phyloP scores from a whole-genome alignment of 768 basidiomycete genomes.

The Suillus discolor region DNA sequence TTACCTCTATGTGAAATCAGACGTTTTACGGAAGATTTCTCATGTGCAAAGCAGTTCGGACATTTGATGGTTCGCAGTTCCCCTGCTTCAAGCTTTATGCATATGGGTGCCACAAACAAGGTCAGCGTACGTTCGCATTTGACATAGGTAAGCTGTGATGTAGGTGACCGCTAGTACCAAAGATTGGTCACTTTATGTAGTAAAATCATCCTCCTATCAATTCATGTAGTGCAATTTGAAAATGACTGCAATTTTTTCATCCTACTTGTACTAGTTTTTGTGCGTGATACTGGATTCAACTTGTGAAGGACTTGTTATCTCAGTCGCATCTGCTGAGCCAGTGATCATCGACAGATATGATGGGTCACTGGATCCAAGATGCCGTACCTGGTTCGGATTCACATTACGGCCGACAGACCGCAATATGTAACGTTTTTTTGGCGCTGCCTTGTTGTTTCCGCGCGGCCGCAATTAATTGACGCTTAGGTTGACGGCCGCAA shows the following conservation, averaged over 20 bases:
- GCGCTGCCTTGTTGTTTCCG: conserved; percentile 8
- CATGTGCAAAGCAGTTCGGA: neutral
- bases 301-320: neutral
- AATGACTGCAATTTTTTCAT: neutral
- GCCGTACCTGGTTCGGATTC: conserved; percentile 6
- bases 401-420: neutral
- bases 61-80: neutral
- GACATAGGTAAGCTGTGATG: too few species aligned
- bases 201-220: neutral
- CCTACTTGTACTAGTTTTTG: too few species aligned
- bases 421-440: conserved; percentile 7
- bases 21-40: neutral
- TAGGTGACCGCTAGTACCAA: neutral
- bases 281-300: neutral
- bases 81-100: neutral
- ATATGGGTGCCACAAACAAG: too few species aligned
- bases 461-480: conserved; percentile 8
- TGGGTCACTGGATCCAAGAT: neutral
- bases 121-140: too few species aligned
- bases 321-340: neutral
- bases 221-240: neutral
- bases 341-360: neutral
- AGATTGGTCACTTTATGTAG: neutral
- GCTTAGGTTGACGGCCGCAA: conserved; percentile 3
- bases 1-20: neutral